Conservation (phyloP, 2,329 filamentous ascomycete genomes). For the Ilyonectria destructans region DNA sequence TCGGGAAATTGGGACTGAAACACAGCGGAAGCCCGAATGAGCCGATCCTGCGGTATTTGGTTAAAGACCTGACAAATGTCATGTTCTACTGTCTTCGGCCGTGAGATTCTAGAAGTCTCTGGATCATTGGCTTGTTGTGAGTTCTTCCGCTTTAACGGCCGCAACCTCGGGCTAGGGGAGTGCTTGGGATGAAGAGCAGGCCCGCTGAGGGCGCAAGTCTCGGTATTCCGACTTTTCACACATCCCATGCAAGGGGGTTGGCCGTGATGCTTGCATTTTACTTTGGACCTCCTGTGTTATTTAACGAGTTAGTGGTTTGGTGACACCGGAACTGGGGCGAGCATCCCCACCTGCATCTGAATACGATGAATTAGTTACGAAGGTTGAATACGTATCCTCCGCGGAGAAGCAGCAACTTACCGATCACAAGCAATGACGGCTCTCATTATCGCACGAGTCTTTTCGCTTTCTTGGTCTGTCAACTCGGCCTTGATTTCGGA, state of each 20-base stretch:
- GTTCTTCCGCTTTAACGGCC: slow-evolving; percentile 35
- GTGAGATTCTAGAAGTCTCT: not conserved
- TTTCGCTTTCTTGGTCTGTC: not conserved
- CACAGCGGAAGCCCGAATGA: slow-evolving; percentile 33
- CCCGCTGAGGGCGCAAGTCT: slow-evolving; percentile 40
- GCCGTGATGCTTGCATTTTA: slow-evolving; percentile 47
- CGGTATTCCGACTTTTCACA: slow-evolving; percentile 35
- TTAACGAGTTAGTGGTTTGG: not conserved
- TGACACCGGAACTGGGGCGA: not conserved
- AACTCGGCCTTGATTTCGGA: not conserved
- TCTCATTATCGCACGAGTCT: slow-evolving; percentile 34
- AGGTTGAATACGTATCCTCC: not conserved
- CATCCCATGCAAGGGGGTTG: slow-evolving; percentile 46
- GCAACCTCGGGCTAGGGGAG: not conserved
- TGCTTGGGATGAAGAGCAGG: slow-evolving; percentile 24
- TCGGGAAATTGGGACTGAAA: slow-evolving; percentile 47
- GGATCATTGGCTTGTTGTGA: not conserved
- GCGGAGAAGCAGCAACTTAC: slow-evolving; percentile 16
- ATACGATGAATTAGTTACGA: not conserved
- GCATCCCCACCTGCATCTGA: slow-evolving; percentile 45
- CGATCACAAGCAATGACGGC: slow-evolving; percentile 47
- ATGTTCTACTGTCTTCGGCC: not conserved
- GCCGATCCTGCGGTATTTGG: not conserved
- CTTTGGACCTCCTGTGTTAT: slow-evolving; percentile 42
- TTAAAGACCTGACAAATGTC: slow-evolving; percentile 32